Conservation (phyloP, 1,284 basidiomycete genomes). For the Pisolithus thermaeus region DNA sequence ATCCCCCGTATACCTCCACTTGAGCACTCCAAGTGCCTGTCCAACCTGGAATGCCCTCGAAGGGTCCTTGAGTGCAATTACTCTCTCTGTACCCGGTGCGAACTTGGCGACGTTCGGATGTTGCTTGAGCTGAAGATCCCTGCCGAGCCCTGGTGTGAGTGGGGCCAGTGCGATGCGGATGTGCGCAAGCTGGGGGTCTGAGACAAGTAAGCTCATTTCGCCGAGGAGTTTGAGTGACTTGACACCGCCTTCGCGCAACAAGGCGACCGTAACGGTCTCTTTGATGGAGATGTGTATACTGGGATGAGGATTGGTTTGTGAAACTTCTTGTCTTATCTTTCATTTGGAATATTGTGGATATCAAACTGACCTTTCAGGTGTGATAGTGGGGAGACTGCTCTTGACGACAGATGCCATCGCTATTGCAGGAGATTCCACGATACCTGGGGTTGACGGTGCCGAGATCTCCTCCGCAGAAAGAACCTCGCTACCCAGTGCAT, state of each 20-base stretch:
- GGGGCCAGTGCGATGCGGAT: slow-evolving; percentile 68
- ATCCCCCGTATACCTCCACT: slow-evolving; percentile 88
- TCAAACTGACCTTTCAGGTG: slow-evolving; percentile 61
- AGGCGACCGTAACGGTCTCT: slow-evolving; percentile 76
- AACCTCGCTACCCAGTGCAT: slow-evolving; percentile 80
- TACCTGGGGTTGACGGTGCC: slow-evolving; percentile 50
- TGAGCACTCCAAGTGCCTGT: slow-evolving; percentile 82
- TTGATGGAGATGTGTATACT: slow-evolving; percentile 86
- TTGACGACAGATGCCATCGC: slow-evolving; percentile 36
- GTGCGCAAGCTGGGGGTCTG: slow-evolving; percentile 75
- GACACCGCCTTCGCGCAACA: slow-evolving; percentile 88
- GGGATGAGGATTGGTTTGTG: not conserved
- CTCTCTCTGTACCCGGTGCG: slow-evolving; percentile 49
- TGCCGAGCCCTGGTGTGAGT: slow-evolving; percentile 57
- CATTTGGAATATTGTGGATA: no score
- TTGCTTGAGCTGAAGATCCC: slow-evolving; percentile 89
- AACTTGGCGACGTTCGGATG: slow-evolving; percentile 95
- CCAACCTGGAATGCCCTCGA: slow-evolving; percentile 83
- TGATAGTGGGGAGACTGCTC: slow-evolving; percentile 71
- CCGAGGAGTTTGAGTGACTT: slow-evolving; percentile 89
- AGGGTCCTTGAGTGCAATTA: slow-evolving; percentile 83
- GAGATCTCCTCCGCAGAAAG: slow-evolving; percentile 56
- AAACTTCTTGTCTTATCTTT: no score
- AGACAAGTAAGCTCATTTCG: slow-evolving; percentile 87
- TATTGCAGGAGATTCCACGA: slow-evolving; percentile 40